Evolutionary conservation across 208 protist species (phyloP).

Genomic region (Trypanosoma conorhini): DNA sequence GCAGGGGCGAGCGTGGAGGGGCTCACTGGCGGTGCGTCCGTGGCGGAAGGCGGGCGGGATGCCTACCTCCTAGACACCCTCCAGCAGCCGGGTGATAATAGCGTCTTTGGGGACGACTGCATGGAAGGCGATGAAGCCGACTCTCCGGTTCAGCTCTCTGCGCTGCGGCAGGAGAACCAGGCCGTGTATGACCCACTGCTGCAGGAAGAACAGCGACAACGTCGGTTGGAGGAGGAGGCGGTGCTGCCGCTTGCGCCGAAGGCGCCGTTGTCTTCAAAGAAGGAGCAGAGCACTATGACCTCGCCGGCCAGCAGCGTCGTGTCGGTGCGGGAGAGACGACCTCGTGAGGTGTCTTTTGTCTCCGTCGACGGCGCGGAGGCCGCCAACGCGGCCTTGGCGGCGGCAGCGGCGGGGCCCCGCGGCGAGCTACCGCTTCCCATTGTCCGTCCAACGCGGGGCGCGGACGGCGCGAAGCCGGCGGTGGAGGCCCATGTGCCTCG

Average conservation of each 20-base stretch:
- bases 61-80: slow-evolving; percentile 48
- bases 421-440: slow-evolving; percentile 1
- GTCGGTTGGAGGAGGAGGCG: background rate
- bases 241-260: slow-evolving; percentile 1
- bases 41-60: background rate
- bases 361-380: background rate
- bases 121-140: slow-evolving; percentile 2
- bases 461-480: background rate
- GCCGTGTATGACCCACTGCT: background rate
- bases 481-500: background rate
- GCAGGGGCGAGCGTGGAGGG: background rate
- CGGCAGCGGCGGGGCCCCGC: background rate
- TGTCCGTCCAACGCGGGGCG: background rate
- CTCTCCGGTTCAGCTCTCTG: background rate
- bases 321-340: slow-evolving; percentile 1
- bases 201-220: slow-evolving; percentile 3
- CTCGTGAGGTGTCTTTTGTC: slow-evolving; percentile 22
- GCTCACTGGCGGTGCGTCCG: background rate
- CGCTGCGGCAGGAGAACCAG: background rate
- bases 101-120: slow-evolving; percentile 63
- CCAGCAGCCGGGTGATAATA: slow-evolving; percentile 71
- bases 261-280: slow-evolving; percentile 12
- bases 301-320: slow-evolving; percentile 14
- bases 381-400: background rate
- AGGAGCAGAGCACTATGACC: slow-evolving; percentile 25